These are phyloP conservation scores for Cryptococcus maquisensis DNA, from an alignment of 1,284 basidiomycete species.

Conservation along the genomic window DNA sequence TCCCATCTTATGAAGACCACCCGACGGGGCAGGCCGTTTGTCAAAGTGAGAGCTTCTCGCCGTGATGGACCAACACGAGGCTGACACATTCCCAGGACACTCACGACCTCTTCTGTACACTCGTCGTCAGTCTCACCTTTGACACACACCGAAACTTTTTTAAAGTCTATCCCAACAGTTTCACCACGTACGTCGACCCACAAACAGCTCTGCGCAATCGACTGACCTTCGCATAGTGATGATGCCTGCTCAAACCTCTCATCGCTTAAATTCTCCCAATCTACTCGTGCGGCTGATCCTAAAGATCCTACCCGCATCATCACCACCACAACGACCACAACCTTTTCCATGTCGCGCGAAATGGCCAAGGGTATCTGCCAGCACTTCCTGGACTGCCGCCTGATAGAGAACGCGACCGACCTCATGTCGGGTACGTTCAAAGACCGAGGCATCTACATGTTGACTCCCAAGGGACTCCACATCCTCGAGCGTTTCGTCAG, in stretches of 20 bases:
- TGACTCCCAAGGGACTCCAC: conserved; percentile 97
- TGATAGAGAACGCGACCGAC: conserved; percentile 95
- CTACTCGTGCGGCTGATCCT: conserved; percentile 94
- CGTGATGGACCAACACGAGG: background rate
- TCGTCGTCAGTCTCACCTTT: conserved; percentile 89
- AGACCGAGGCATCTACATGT: conserved; percentile 90
- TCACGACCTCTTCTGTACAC: conserved; percentile 94
- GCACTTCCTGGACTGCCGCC: conserved; percentile 97
- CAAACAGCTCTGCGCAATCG: background rate
- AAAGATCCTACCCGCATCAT: conserved; percentile 94
- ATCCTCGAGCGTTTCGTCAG: conserved; percentile 98
- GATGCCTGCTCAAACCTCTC: conserved; percentile 91
- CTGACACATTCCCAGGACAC: conserved; percentile 65
- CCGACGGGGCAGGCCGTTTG: conserved; percentile 85
- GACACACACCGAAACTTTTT: conserved; percentile 91
- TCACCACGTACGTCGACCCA: conserved; percentile 74
- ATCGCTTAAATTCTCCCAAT: conserved; percentile 97
- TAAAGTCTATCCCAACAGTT: conserved; percentile 88
- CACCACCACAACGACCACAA: conserved; percentile 98
- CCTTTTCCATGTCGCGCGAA: conserved; percentile 98
- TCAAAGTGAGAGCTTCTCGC: conserved; percentile 61
- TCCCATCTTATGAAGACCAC: conserved; percentile 97
- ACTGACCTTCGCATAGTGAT: conserved; percentile 59
- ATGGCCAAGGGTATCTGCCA: conserved; percentile 99
- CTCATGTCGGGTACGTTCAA: conserved; percentile 84